Evolutionary conservation across 495 filamentous ascomycete genomes (phyloP).

Genomic region (Xylaria bambusicola): DNA sequence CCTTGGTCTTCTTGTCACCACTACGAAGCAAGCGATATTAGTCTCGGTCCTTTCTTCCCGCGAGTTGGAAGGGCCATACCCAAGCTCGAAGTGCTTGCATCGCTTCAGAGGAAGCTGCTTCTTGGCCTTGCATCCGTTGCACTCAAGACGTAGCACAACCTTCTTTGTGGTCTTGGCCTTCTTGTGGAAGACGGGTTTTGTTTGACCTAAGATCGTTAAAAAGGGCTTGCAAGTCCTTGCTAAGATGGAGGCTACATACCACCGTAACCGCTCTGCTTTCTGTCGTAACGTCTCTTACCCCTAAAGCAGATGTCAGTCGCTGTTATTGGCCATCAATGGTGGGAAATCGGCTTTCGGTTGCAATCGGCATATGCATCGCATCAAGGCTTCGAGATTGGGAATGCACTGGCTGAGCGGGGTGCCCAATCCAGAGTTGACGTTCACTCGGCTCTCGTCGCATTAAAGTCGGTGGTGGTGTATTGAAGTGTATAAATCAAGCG

Average conservation of each 20-base stretch:
- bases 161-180: slow-evolving; percentile 99
- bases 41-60: neutral
- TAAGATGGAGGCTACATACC: too few relatives aligned
- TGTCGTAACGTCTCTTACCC: slow-evolving; percentile 99
- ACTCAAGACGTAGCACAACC: slow-evolving; percentile 96
- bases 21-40: slow-evolving; percentile 49
- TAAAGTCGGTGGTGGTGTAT: neutral
- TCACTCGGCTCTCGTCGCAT: neutral
- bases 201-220: slow-evolving; percentile 99
- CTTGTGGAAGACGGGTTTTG: slow-evolving; percentile 90
- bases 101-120: slow-evolving; percentile 96
- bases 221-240: too few relatives aligned
- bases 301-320: slow-evolving; percentile 4
- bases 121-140: slow-evolving; percentile 96
- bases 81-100: slow-evolving; percentile 99
- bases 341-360: neutral
- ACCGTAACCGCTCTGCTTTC: slow-evolving; percentile 78
- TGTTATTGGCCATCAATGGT: slow-evolving; percentile 54
- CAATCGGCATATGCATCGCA: too few relatives aligned
- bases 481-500: neutral
- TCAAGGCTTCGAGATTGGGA: neutral
- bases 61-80: slow-evolving; percentile 60
- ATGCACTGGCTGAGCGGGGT: neutral
- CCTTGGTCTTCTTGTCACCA: slow-evolving; percentile 99
- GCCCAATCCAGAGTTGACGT: neutral